Percentiles rank a stretch among this genome's conserved stretches.
phyloP scores from a whole-genome alignment of 176 grass and related monocot species.

The Zoysia japonica region DNA sequence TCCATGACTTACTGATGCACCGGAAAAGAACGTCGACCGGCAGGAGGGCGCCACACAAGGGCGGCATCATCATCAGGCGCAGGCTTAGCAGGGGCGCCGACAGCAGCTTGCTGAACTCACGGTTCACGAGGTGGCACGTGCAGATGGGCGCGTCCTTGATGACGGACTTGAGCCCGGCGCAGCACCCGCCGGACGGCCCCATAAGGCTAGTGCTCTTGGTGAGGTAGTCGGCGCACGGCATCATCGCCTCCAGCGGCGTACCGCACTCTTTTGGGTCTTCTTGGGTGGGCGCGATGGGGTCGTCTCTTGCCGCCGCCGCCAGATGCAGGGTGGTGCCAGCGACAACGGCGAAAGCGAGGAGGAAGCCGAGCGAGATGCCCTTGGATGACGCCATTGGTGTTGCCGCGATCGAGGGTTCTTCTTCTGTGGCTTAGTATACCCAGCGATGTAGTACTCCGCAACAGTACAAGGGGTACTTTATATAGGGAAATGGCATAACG shows the following conservation, averaged over 20 bases:
- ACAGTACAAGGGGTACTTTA: too few relatives aligned
- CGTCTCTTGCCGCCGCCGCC: neutral
- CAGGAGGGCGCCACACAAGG: neutral
- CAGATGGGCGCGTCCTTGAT: conserved; percentile 4
- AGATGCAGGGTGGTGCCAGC: neutral
- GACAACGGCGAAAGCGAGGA: neutral
- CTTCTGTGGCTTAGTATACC: too few relatives aligned
- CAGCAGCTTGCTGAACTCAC: neutral
- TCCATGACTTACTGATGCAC: neutral
- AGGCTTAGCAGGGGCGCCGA: neutral
- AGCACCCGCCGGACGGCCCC: neutral
- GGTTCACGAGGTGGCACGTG: conserved; percentile 6
- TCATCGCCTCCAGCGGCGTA: neutral
- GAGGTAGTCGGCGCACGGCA: conserved; percentile 11
- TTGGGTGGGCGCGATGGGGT: neutral
- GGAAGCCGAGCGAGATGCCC: neutral
- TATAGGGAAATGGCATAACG: too few relatives aligned
- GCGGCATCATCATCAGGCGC: neutral
- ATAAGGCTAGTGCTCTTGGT: neutral
- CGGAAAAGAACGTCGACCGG: neutral
- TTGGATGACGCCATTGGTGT: neutral
- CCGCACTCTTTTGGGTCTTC: neutral
- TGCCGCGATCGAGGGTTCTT: neutral
- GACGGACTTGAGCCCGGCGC: neutral
- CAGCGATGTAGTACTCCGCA: too few relatives aligned